Evolutionary conservation across 2,329 filamentous ascomycete genomes (phyloP).

Genomic region (Hymenoscyphus repandus): DNA sequence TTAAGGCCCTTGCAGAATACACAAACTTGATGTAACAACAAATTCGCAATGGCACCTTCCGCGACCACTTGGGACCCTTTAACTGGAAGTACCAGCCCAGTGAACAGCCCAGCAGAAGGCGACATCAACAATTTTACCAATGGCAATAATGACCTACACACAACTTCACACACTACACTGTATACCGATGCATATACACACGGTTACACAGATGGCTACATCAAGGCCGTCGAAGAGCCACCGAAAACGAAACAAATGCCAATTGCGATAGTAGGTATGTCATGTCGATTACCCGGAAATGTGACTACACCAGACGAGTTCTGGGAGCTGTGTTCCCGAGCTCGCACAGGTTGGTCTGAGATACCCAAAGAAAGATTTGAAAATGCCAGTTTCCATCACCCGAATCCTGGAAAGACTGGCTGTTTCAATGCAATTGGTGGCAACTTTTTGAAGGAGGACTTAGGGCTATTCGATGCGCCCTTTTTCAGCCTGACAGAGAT

Average conservation of each 20-base stretch:
- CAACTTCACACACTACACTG: background rate
- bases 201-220: conserved; percentile 23
- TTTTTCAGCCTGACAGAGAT: conserved; percentile 71
- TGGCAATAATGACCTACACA: background rate
- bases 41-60: conserved; percentile 28
- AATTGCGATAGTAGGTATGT: conserved; percentile 36
- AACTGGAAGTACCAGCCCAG: conserved; percentile 1
- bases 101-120: background rate
- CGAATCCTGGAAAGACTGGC: conserved; percentile 32
- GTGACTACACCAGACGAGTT: conserved; percentile 33
- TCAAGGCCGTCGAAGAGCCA: conserved; percentile 12
- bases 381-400: conserved; percentile 47
- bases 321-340: conserved; percentile 33
- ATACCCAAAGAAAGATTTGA: conserved; percentile 38
- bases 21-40: conserved; percentile 26
- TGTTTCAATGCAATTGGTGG: conserved; percentile 16
- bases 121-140: background rate
- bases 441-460: conserved; percentile 19
- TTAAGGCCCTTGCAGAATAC: no score
- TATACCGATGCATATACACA: conserved; percentile 21
- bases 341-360: conserved; percentile 31
- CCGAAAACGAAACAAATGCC: conserved; percentile 25
- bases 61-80: conserved; percentile 23
- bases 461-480: conserved; percentile 39
- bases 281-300: conserved; percentile 35